Evolutionary conservation across 2,329 filamentous ascomycete species (phyloP).

Genomic region (Ceratocystis albifundus): DNA sequence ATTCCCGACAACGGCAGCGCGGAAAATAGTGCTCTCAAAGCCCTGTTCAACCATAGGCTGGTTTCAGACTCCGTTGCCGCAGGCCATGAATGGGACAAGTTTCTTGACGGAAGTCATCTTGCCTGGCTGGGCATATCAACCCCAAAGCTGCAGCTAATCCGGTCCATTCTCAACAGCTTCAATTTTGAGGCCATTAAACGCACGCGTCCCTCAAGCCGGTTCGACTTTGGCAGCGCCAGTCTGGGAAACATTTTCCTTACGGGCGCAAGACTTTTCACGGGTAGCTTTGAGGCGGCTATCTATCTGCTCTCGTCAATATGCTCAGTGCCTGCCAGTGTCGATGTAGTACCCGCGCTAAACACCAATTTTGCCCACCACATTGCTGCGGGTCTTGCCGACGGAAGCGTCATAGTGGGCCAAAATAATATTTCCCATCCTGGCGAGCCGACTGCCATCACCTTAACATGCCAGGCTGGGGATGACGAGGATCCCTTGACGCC

Average conservation of each 20-base stretch:
- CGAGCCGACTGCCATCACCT: slow-evolving; percentile 42
- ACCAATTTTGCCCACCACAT: slow-evolving; percentile 95
- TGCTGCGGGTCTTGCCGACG: slow-evolving; percentile 66
- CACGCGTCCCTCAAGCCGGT: slow-evolving; percentile 58
- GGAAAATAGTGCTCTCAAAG: slow-evolving; percentile 64
- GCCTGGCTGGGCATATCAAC: slow-evolving; percentile 63
- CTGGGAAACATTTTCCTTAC: slow-evolving; percentile 73
- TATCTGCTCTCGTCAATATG: slow-evolving; percentile 82
- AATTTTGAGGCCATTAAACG: slow-evolving; percentile 71
- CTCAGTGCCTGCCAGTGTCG: slow-evolving; percentile 62
- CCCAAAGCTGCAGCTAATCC: slow-evolving; percentile 64
- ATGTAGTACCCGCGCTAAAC: slow-evolving; percentile 82
- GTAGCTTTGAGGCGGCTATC: slow-evolving; percentile 83
- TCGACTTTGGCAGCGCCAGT: slow-evolving; percentile 65
- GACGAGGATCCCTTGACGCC: slow-evolving; percentile 22
- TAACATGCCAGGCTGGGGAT: slow-evolving; percentile 25
- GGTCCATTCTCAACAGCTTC: slow-evolving; percentile 63
- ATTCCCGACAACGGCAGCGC: slow-evolving; percentile 56
- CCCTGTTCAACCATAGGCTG: slow-evolving; percentile 79
- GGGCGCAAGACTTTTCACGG: slow-evolving; percentile 79
- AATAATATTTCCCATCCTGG: slow-evolving; percentile 85
- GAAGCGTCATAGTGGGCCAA: slow-evolving; percentile 72
- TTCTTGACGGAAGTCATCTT: slow-evolving; percentile 68
- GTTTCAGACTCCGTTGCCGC: slow-evolving; percentile 48
- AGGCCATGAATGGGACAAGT: slow-evolving; percentile 70